Base-by-base conservation (phyloP, 257 asterid genomes). In the Solanum peruvianum region DNA sequence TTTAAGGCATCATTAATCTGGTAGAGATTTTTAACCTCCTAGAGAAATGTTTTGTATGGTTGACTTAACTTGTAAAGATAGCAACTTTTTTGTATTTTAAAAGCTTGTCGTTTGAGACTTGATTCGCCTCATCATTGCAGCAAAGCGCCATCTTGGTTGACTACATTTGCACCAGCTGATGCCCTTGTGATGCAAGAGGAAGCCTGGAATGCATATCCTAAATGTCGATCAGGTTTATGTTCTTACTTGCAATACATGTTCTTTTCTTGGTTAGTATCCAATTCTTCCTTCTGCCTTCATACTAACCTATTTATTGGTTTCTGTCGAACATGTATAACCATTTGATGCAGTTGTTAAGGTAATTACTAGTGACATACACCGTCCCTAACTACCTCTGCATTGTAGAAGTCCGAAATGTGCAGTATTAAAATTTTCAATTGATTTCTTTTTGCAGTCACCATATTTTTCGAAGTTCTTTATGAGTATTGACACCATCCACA, bases 301-400 rank as follows among this genome's bases (percentile, higher is more conserved):
- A 67, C 73, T 89, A 70, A 82, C 83, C 45, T 44, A 85, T 71
- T 75, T 69, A 16, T 33, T 88, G 82, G 71, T 89, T 87, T 78
- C 85, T 88, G 89, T 75, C 89, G 73, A 85, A 31, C 86, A 89
- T 87, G 72, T 80, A 85, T 27, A 85, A 42, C 67, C 85, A 16
- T 29, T 25, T 66, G 85, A 66, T 87, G 73, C 94, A 95, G 99
- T 96, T 88, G 91, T 96, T 90, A 95, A 93, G 98, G 98, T 96
- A 91, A 70, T 76, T 86, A 58, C 58, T 25, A 62, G 25, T 62
- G 60, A n/a, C 73, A 52, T 58, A 42, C 6, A 15, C 21, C 25
- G 13, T 76, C 35, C 82, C 12, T 41, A 7, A 41, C 84, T 78
- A 23, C 64, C 25, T 78, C 15, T 78, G 39, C 13, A 27, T 78